Conservation (phyloP, 75 land plant species). For the Gnetum montanum region DNA sequence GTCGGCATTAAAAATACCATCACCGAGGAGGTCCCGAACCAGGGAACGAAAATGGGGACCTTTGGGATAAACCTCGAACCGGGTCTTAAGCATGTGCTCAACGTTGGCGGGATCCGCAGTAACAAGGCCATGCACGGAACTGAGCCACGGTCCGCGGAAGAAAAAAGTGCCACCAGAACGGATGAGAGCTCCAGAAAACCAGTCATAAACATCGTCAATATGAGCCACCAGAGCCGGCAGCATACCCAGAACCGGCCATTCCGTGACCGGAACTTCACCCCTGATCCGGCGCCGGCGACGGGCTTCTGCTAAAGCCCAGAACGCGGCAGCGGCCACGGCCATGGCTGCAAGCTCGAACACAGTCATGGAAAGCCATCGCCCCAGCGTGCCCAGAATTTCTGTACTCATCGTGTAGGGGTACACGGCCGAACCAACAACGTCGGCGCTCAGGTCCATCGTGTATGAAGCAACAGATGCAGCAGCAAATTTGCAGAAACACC, state of each 20-base stretch:
- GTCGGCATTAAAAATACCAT: slow-evolving; percentile 76
- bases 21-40: slow-evolving; percentile 65
- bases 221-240: slow-evolving; percentile 3
- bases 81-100: slow-evolving; percentile 68
- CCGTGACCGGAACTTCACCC: no score
- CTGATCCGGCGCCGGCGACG: no score
- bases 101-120: slow-evolving; percentile 65
- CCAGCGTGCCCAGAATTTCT: no score
- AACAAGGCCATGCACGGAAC: slow-evolving; percentile 39
- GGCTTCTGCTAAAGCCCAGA: no score
- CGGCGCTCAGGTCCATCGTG: no score
- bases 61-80: slow-evolving; percentile 59
- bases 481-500: no score
- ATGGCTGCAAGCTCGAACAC: no score
- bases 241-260: slow-evolving; percentile 19
- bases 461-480: no score
- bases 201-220: slow-evolving; percentile 8
- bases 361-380: no score
- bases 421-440: no score
- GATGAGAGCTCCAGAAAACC: slow-evolving; percentile 6
- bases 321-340: no score
- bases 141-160: slow-evolving; percentile 8
- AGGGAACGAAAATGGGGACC: slow-evolving; percentile 38
- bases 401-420: no score
- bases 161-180: slow-evolving; percentile 1